phyloP scores from a whole-genome alignment of 2,329 filamentous ascomycete genomes.

The Gaeumannomyces sp. region DNA sequence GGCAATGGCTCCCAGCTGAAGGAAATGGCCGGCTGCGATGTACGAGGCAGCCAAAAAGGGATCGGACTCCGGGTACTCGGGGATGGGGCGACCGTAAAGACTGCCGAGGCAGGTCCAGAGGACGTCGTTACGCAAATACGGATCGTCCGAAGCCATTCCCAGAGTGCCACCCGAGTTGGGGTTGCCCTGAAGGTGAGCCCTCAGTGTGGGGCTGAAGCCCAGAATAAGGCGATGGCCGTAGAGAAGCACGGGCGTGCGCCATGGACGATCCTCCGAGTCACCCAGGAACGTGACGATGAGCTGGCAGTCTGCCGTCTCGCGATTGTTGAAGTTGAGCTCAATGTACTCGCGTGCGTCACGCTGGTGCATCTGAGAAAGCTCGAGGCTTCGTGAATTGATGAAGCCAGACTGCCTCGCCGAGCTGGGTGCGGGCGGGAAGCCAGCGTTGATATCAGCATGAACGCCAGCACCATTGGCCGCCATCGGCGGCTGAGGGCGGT shows the following conservation, averaged over 20 bases:
- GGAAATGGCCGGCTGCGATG: constrained; percentile 2
- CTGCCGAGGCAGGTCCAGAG: constrained; percentile 14
- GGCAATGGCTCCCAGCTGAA: background rate
- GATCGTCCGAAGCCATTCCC: constrained; percentile 11
- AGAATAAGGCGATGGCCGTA: constrained; percentile 17
- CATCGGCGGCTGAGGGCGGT: constrained; percentile 3
- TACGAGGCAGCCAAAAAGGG: constrained; percentile 3
- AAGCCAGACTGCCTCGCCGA: background rate
- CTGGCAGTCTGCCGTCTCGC: constrained; percentile 16
- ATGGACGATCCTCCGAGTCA: background rate
- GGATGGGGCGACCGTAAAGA: constrained; percentile 16
- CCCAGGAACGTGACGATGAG: constrained; percentile 13
- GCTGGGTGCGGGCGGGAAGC: background rate
- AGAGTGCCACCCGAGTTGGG: background rate
- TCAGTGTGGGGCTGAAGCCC: constrained; percentile 16
- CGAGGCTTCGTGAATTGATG: background rate
- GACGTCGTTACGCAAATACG: constrained; percentile 13
- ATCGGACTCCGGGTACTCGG: constrained; percentile 6
- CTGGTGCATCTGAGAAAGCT: background rate
- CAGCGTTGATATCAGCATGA: background rate
- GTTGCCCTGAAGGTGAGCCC: constrained; percentile 6
- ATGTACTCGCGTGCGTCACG: constrained; percentile 4
- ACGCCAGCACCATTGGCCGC: constrained; percentile 14
- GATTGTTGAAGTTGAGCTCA: constrained; percentile 12
- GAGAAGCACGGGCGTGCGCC: constrained; percentile 12